Evolutionary conservation across 768 basidiomycete species (phyloP).

Genomic region (Xerocomus potaroensis): DNA sequence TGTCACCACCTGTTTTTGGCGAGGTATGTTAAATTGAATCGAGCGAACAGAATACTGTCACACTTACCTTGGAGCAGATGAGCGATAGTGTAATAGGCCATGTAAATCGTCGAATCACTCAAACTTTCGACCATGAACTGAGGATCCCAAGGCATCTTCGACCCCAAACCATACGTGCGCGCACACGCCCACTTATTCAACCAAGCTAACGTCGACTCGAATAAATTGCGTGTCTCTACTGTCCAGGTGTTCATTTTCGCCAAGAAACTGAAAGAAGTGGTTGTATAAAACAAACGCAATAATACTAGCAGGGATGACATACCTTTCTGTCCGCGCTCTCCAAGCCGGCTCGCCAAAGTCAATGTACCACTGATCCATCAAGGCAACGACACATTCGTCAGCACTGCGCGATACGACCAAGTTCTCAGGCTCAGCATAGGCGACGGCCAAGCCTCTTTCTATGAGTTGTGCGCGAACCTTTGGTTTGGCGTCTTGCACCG

Average conservation of each 20-base stretch:
- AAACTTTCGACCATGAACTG: conserved; percentile 95
- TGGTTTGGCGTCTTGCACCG: conserved; percentile 87
- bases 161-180: conserved; percentile 94
- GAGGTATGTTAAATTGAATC: conserved; percentile 6
- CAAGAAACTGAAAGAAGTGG: conserved; percentile 52
- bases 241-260: conserved; percentile 87
- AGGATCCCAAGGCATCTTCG: conserved; percentile 94
- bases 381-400: conserved; percentile 97
- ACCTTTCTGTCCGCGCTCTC: conserved; percentile 84
- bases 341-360: conserved; percentile 93
- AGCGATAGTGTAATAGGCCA: conserved; percentile 95
- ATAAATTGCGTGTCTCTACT: conserved; percentile 86
- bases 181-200: conserved; percentile 99
- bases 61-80: conserved; percentile 84
- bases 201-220: conserved; percentile 91
- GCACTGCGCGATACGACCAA: conserved; percentile 82
- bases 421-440: conserved; percentile 95
- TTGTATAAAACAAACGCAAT: conserved; percentile 2
- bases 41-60: background rate
- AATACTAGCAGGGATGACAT: conserved; percentile 26
- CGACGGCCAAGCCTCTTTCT: conserved; percentile 68
- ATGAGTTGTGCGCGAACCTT: conserved; percentile 87
- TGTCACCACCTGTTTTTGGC: conserved; percentile 50
- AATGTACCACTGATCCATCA: conserved; percentile 99
- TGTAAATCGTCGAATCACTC: conserved; percentile 97